These are phyloP conservation scores for Citrus maxima DNA, from an alignment of 345 rosid species.

Conservation along the genomic window DNA sequence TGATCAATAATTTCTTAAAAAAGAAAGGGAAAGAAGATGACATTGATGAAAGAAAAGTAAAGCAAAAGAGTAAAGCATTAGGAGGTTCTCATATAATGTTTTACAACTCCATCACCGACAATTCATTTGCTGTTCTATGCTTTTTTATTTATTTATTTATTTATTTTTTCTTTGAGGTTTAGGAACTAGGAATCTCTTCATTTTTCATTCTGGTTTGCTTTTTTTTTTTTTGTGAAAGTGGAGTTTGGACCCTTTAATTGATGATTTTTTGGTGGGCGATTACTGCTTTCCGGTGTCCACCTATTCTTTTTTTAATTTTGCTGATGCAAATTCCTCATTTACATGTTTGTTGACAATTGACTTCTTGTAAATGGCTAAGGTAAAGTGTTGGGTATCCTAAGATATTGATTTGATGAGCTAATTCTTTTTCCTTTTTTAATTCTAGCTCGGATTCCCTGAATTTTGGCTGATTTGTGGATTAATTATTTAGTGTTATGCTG, in stretches of 20 bases:
- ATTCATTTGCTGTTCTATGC: constrained; percentile 7
- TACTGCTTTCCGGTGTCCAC: constrained; percentile 9
- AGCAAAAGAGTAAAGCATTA: constrained; percentile 20
- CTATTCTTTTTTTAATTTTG: constrained; percentile 4
- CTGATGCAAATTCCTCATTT: constrained; percentile 7
- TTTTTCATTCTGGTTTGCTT: constrained; percentile 22
- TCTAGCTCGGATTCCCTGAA: not conserved
- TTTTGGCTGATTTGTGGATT: constrained; percentile 4
- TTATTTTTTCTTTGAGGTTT: not conserved
- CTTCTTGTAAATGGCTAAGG: not conserved
- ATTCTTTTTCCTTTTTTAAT: not conserved
- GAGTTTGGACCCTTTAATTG: constrained; percentile 24
- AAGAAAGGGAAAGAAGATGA: not conserved
- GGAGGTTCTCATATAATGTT: constrained; percentile 23
- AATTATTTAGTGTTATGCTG: not conserved
- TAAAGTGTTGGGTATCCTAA: constrained; percentile 4
- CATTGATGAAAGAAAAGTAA: constrained; percentile 16
- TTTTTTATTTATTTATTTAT: not conserved
- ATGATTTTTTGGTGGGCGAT: constrained; percentile 12
- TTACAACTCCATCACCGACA: constrained; percentile 23
- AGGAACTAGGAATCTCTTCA: constrained; percentile 39
- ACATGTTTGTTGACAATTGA: constrained; percentile 9
- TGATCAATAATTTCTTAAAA: constrained; percentile 10
- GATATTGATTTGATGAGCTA: not conserved
- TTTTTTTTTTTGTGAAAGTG: constrained; percentile 20